phyloP scores from a whole-genome alignment of 148 eudicot genomes.

The Silene conica region DNA sequence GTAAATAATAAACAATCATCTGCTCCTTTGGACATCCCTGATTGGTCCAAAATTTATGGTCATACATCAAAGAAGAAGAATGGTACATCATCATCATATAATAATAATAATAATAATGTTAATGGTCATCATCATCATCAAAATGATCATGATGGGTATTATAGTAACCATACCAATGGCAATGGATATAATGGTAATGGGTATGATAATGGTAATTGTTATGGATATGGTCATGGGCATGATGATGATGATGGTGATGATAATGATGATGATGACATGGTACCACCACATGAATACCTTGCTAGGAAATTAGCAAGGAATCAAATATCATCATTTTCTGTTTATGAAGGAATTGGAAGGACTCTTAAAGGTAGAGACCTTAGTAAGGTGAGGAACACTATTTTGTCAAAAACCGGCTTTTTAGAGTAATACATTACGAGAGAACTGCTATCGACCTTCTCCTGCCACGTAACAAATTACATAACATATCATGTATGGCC shows the following conservation, averaged over 20 bases:
- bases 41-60: constrained; percentile 54
- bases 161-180: constrained; percentile 5
- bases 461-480: not conserved
- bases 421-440: constrained; percentile 31
- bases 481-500: not conserved
- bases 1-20: constrained; percentile 33
- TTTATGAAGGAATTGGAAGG: constrained; percentile 85
- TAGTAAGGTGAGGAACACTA: constrained; percentile 66
- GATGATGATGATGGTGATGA: constrained; percentile 21
- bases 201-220: not conserved
- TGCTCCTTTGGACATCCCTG: constrained; percentile 58
- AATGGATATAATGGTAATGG: not conserved
- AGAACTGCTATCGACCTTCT: too few species aligned
- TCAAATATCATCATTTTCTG: constrained; percentile 63
- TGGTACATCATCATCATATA: constrained; percentile 6
- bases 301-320: constrained; percentile 63
- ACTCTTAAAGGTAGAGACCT: constrained; percentile 91
- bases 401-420: constrained; percentile 77
- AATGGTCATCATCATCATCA: not conserved
- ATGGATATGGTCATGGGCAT: constrained; percentile 1
- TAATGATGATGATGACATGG: constrained; percentile 42
- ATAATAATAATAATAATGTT: not conserved
- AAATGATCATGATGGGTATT: not conserved
- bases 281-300: constrained; percentile 81
- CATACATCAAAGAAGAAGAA: constrained; percentile 7